Percentiles rank a stretch among this genome's conserved stretches.
These are phyloP conservation scores for Fusarium secorum DNA, from an alignment of 2,329 filamentous ascomycete species.

Conservation along the genomic window DNA sequence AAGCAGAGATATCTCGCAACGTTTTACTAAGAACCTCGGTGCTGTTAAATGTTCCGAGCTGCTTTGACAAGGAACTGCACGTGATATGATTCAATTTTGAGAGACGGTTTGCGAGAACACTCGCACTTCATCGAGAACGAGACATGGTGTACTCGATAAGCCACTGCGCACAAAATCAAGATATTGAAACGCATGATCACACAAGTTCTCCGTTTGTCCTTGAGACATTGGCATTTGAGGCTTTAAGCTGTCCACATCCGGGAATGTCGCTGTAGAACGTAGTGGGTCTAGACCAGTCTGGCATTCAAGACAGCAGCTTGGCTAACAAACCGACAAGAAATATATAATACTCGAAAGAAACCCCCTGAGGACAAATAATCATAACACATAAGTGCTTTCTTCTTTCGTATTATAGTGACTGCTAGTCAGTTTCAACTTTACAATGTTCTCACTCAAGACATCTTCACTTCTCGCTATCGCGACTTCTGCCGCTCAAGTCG, in stretches of 20 bases:
- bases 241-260: not conserved
- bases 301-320: not conserved
- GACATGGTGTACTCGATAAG: not conserved
- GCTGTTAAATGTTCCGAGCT: fast-evolving
- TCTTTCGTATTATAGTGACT: not conserved
- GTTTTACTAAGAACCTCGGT: fast-evolving
- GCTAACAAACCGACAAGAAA: not conserved
- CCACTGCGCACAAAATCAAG: not conserved
- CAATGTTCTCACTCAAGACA: slow-evolving; percentile 8
- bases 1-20: not conserved
- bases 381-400: too few species aligned
- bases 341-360: not conserved
- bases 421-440: not conserved
- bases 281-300: slow-evolving; percentile 19
- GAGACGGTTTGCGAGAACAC: not conserved
- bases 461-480: not conserved
- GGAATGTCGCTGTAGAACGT: not conserved
- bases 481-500: not conserved
- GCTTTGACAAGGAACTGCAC: not conserved
- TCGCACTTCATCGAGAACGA: not conserved
- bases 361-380: fast-evolving
- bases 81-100: not conserved
- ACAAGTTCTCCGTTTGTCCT: not conserved
- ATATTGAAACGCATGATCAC: not conserved
- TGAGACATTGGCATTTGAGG: slow-evolving; percentile 3